Evolutionary conservation across 2,329 filamentous ascomycete genomes (phyloP), one percentile per base, ranked within the genome.

Genomic region (Trichoderma breve): DNA sequence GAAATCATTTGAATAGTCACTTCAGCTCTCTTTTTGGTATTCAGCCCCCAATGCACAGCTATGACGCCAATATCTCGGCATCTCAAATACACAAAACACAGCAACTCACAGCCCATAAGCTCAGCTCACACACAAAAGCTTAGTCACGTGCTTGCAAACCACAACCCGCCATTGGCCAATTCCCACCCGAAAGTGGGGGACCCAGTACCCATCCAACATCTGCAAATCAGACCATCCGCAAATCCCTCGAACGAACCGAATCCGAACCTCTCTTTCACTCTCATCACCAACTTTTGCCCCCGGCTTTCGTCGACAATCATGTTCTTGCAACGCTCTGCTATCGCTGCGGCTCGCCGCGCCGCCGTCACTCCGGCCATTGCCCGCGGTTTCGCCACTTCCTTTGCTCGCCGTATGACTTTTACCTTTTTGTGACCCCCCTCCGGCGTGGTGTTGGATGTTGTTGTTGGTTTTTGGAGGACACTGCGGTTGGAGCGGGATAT

Each of bases 261-360:
- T 32, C 28, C 47, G 47, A 74, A 75, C 51, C 34, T 39, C 43
- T 53, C 24, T 28, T 11, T 63, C 53, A 34, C 66, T 43, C 43
- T 51, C 67, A 53, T 21, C 57, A 69, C 65, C 58, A 24, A n/a
- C 21, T 61, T n/a, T n/a, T 7, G n/a, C 28, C 28, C 47, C 51
- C 63, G 32, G 43, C 26, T 6, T 14, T 3, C 14, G 30, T 24
- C n/a, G 30, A 70, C 57, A 24, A 70, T 47, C 74, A 90, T 91
- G 89, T 89, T 91, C 78, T 81, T 91, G 81, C 87, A 90, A 85
- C 89, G 89, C 81, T 85, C 89, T 79, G 88, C 86, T 81, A 79
- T 89, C 76, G 83, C 86, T 77, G 88, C 85, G 80, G 89, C 88
- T 79, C 89, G 89, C 81, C 88, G 89, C 76, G 82, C 79, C 73